Evolutionary conservation across 23 red algal genomes (phyloP).

Genomic region (Agarophyton chilense): DNA sequence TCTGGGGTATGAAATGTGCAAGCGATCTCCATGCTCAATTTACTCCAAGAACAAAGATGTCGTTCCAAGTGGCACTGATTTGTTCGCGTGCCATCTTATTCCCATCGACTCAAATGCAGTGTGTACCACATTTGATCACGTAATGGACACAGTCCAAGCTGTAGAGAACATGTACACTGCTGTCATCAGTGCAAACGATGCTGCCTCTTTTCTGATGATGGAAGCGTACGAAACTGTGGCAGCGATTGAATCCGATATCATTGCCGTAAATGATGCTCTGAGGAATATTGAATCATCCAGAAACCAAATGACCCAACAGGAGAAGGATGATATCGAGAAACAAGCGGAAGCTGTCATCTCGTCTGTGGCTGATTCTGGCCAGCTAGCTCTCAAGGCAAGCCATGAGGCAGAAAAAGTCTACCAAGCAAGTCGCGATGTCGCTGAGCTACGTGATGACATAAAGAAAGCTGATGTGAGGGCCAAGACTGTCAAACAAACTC

Average conservation of each 20-base stretch:
- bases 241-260: not conserved
- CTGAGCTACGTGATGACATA: not conserved
- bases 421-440: not conserved
- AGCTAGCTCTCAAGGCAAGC: not conserved
- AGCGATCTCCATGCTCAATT: not conserved
- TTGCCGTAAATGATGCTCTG: not conserved
- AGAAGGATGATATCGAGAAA: not conserved
- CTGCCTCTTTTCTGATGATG: not conserved
- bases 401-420: constrained; percentile 2
- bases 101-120: not conserved
- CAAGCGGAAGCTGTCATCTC: not conserved
- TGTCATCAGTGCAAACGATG: not conserved
- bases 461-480: not conserved
- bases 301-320: not conserved
- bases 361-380: not conserved
- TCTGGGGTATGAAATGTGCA: constrained; percentile 45
- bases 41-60: not conserved
- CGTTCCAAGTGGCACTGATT: not conserved
- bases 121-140: constrained; percentile 36
- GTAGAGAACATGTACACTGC: constrained; percentile 21
- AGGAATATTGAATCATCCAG: not conserved
- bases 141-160: constrained; percentile 31
- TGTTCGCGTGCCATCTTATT: constrained; percentile 25
- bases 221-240: constrained; percentile 10
- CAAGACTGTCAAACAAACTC: not conserved